Percentiles rank a stretch among this genome's conserved stretches.
phyloP scores from a whole-genome alignment of 108 stramenopile species.

The Asterionellopsis glacialis region DNA sequence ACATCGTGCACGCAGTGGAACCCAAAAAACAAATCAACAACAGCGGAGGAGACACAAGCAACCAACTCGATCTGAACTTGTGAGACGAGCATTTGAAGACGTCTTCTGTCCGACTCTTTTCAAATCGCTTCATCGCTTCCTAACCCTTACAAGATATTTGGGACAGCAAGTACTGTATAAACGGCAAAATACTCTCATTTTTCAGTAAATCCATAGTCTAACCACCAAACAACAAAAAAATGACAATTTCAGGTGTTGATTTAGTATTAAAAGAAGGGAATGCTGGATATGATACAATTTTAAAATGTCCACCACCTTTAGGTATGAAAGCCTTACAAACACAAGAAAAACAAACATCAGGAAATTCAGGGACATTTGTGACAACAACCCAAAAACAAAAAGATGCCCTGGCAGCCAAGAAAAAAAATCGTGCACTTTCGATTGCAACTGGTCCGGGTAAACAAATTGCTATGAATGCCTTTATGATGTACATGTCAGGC shows the following conservation, averaged over 20 bases:
- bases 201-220: no score
- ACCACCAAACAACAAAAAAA: no score
- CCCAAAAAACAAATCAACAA: no score
- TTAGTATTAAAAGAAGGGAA: not conserved
- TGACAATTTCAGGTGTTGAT: not conserved
- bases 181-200: no score
- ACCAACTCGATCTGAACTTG: no score
- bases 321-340: not conserved
- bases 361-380: not conserved
- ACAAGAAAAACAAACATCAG: not conserved
- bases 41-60: no score
- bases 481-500: conserved; percentile 97
- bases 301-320: conserved; percentile 1
- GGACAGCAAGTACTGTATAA: no score
- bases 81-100: no score
- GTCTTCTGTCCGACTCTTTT: no score
- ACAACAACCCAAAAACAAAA: conserved; percentile 28
- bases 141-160: no score
- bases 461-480: conserved; percentile 87
- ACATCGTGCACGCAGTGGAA: no score
- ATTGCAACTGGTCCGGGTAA: conserved; percentile 86
- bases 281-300: not conserved
- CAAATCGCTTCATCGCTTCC: no score
- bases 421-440: conserved; percentile 75
- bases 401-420: conserved; percentile 47